Percentiles rank a stretch among this genome's conserved stretches.
phyloP scores from a whole-genome alignment of 345 rosid species.

The Melastoma malabathricum region DNA sequence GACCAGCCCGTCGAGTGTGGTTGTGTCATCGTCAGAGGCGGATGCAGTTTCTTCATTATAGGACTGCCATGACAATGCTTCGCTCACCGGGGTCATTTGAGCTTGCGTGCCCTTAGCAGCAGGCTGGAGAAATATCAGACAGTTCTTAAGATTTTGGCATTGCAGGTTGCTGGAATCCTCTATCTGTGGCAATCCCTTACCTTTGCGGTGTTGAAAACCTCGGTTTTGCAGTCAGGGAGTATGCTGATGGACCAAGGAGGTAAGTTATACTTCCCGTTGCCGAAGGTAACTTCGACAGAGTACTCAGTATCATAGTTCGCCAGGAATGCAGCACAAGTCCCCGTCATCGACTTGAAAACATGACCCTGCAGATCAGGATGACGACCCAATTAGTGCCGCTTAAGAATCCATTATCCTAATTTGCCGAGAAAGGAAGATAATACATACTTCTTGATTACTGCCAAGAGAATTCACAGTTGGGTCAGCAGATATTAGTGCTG shows the following conservation, averaged over 20 bases:
- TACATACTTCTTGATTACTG: slow-evolving; percentile 18
- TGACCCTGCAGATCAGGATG: slow-evolving; percentile 21
- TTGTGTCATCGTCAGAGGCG: slow-evolving; percentile 25
- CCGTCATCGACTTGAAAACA: slow-evolving; percentile 13
- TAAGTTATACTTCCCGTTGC: slow-evolving; percentile 18
- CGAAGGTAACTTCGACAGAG: slow-evolving; percentile 15
- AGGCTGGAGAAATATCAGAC: slow-evolving; percentile 20
- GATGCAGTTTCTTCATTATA: slow-evolving; percentile 43
- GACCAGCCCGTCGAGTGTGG: slow-evolving; percentile 35
- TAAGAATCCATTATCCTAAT: no score
- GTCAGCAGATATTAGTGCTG: slow-evolving; percentile 16
- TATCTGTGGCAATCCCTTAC: slow-evolving; percentile 9
- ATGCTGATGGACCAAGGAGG: slow-evolving; percentile 36
- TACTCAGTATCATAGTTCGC: slow-evolving; percentile 18
- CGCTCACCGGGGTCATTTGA: slow-evolving; percentile 42
- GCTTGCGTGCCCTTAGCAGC: slow-evolving; percentile 37
- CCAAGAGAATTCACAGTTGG: slow-evolving; percentile 12
- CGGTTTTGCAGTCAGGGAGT: slow-evolving; percentile 39
- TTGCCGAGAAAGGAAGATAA: not conserved
- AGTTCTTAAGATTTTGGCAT: not conserved
- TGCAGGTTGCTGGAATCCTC: no score
- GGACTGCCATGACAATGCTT: slow-evolving; percentile 54
- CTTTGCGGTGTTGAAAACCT: slow-evolving; percentile 37
- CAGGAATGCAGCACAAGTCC: slow-evolving; percentile 34
- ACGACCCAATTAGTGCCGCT: not conserved